A percentile compares a stretch with the other conserved stretches of the same genome.
These are phyloP conservation scores for Biscogniauxia sp. DNA, from an alignment of 2,329 filamentous ascomycete genomes.

Conservation along the genomic window DNA sequence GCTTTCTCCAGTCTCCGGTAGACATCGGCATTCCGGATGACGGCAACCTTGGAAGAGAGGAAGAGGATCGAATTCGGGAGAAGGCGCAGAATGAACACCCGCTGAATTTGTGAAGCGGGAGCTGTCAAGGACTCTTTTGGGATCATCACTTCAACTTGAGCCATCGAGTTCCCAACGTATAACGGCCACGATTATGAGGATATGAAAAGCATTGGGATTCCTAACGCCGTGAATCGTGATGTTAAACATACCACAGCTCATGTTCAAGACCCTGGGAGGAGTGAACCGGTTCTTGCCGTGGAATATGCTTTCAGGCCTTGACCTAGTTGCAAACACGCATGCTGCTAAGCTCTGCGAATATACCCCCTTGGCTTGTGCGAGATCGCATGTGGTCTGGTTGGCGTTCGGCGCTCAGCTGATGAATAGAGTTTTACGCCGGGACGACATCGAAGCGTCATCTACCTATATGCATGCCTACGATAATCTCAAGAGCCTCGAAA, in stretches of 20 bases:
- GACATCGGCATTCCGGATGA: constrained; percentile 16
- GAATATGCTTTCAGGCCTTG: too few species aligned
- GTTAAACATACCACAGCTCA: too few species aligned
- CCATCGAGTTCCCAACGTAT: neutral
- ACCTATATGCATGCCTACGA: too few species aligned
- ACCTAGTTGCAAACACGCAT: too few species aligned
- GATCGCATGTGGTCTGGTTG: neutral
- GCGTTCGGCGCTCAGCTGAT: neutral
- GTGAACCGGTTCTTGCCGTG: too few species aligned
- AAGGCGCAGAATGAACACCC: neutral
- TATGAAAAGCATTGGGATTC: too few species aligned
- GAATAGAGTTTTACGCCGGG: neutral
- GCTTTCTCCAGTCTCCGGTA: constrained; percentile 21
- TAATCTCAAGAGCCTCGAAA: neutral
- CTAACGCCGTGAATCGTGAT: too few species aligned
- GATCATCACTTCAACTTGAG: neutral
- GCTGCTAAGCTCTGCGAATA: neutral
- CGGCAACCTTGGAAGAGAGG: constrained; percentile 3
- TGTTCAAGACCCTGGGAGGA: too few species aligned
- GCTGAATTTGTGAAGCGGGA: neutral
- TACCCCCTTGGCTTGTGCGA: neutral
- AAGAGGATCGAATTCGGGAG: constrained; percentile 2
- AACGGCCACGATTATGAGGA: neutral
- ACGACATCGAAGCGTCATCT: neutral
- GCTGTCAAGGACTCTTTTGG: neutral